Conservation (phyloP, 768 basidiomycete genomes). For the Termitomyces titanicus region DNA sequence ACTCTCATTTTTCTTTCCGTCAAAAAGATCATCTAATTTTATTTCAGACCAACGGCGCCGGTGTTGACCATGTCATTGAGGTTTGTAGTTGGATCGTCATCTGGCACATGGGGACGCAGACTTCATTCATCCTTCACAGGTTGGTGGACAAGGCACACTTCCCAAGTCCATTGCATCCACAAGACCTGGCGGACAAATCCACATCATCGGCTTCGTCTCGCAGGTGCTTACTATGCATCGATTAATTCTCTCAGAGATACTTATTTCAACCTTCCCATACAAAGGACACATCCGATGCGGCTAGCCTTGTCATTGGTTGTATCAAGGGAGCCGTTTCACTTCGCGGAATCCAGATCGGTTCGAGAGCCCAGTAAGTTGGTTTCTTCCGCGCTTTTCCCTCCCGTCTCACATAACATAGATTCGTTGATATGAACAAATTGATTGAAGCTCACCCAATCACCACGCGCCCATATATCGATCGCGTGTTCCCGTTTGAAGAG, state of each 20-base stretch:
- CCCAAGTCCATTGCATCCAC: conserved; percentile 36
- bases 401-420: conserved; percentile 26
- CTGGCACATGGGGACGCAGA: neutral
- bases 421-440: conserved; percentile 49
- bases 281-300: conserved; percentile 21
- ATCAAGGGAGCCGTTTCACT: conserved; percentile 39
- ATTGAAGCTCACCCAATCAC: conserved; percentile 36
- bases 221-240: conserved; percentile 23
- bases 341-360: conserved; percentile 54
- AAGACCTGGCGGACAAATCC: conserved; percentile 39
- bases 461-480: conserved; percentile 51
- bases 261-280: conserved; percentile 1
- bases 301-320: conserved; percentile 20
- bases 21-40: conserved; percentile 9
- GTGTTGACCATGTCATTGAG: conserved; percentile 38
- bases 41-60: conserved; percentile 32
- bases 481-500: conserved; percentile 56
- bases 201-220: conserved; percentile 51
- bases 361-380: conserved; percentile 48
- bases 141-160: conserved; percentile 53
- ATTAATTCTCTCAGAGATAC: neutral
- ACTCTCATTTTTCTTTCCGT: conserved; percentile 9
- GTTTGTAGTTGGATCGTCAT: conserved; percentile 13
- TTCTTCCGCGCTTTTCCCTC: neutral
- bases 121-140: conserved; percentile 30